A percentile compares a stretch with the other conserved stretches of the same genome.
phyloP scores from a whole-genome alignment of 805 yeast genomes.

The Gaillardinia entomophila region DNA sequence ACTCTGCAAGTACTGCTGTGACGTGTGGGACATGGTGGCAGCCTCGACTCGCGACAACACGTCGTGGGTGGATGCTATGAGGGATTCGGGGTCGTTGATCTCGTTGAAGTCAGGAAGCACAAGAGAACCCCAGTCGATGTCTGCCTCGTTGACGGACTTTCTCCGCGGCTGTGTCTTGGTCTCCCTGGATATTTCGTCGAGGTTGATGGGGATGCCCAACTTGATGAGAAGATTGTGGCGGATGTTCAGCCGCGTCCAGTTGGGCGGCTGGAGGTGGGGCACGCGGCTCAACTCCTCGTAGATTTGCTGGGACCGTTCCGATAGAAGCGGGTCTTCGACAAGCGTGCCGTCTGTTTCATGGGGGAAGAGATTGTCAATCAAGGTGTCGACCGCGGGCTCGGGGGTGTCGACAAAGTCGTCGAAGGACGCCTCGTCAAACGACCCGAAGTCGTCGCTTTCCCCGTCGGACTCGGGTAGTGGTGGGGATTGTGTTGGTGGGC shows the following conservation, averaged over 20 bases:
- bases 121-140: slow-evolving; percentile 31
- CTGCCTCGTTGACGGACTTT: slow-evolving; percentile 20
- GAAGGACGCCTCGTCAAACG: slow-evolving; percentile 30
- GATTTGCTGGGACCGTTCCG: slow-evolving; percentile 32
- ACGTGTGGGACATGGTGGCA: slow-evolving; percentile 27
- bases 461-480: slow-evolving; percentile 16
- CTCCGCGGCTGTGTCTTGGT: slow-evolving; percentile 4
- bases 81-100: slow-evolving; percentile 17
- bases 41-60: slow-evolving; percentile 26
- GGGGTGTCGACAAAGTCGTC: slow-evolving; percentile 15
- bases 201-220: slow-evolving; percentile 68
- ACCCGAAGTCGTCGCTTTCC: slow-evolving; percentile 33
- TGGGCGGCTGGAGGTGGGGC: slow-evolving; percentile 50
- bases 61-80: slow-evolving; percentile 19
- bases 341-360: too few species aligned
- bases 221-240: slow-evolving; percentile 58
- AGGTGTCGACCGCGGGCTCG: too few species aligned
- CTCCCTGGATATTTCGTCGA: slow-evolving; percentile 42
- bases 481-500: too few species aligned
- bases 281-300: slow-evolving; percentile 42
- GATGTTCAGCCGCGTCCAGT: slow-evolving; percentile 65
- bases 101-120: slow-evolving; percentile 28
- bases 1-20: slow-evolving; percentile 18
- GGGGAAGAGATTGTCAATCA: too few species aligned
- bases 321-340: too few species aligned